These are phyloP conservation scores for Penicillium longicatenatum DNA, from an alignment of 495 filamentous ascomycete genomes.

Conservation along the genomic window DNA sequence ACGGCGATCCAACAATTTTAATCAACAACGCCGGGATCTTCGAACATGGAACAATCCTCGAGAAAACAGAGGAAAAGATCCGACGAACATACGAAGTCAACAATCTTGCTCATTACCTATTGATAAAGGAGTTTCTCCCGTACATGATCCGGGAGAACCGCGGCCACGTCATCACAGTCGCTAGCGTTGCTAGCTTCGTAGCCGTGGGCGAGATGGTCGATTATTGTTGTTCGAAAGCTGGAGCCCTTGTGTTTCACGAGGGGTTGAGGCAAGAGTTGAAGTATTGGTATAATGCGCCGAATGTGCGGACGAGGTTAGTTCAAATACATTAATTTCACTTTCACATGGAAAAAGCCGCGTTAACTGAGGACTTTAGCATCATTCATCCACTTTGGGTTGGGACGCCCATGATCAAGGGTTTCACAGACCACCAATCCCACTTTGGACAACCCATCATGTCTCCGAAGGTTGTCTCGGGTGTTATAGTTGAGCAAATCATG, in stretches of 20 bases:
- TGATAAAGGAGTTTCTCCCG: slow-evolving; percentile 53
- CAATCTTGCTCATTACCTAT: slow-evolving; percentile 47
- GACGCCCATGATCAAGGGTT: slow-evolving; percentile 58
- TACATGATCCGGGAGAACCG: slow-evolving; percentile 53
- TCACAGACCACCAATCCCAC: slow-evolving; percentile 53
- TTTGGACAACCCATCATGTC: slow-evolving; percentile 49
- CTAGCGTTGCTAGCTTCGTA: slow-evolving; percentile 53
- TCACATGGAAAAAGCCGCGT: too few species aligned
- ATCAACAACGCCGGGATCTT: slow-evolving; percentile 10
- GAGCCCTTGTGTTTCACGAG: slow-evolving; percentile 52
- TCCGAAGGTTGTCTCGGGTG: slow-evolving; percentile 59
- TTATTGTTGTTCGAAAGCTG: slow-evolving; percentile 59
- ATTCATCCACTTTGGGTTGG: slow-evolving; percentile 50
- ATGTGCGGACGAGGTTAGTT: slow-evolving; percentile 27
- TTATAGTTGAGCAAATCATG: slow-evolving; percentile 55
- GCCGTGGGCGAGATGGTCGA: slow-evolving; percentile 50
- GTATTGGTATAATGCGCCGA: slow-evolving; percentile 26
- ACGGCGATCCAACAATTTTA: slow-evolving; percentile 1
- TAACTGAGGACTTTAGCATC: slow-evolving; percentile 11
- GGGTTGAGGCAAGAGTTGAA: slow-evolving; percentile 30
- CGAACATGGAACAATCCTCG: neutral
- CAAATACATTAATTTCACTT: too few species aligned
- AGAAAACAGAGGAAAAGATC: slow-evolving; percentile 3
- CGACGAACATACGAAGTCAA: slow-evolving; percentile 36
- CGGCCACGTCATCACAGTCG: slow-evolving; percentile 53